Evolutionary conservation across 1,284 basidiomycete species (phyloP), one percentile per base, ranked within the genome.

Genomic region (Chondrostereum purpureum): DNA sequence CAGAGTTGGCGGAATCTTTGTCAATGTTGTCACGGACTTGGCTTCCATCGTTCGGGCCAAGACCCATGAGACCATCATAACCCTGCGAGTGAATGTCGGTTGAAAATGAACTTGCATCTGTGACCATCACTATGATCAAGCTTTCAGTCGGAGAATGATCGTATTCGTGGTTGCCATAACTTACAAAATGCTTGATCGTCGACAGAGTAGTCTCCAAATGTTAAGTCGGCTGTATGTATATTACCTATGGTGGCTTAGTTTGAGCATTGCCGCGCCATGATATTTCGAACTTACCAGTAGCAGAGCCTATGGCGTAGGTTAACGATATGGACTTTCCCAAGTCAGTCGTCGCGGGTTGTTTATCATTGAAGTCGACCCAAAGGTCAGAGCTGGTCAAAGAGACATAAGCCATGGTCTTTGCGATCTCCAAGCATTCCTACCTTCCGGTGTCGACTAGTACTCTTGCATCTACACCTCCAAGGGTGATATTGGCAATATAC

Each of bases 21-120:
- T 66, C 67, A 41, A 87, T 54, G 48, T 80, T 77, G 52, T 78
- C 69, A 42, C 69, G 70, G 49, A 88, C 78, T 33, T 74, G 66
- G 37, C 82, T 85, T 45, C 80, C 83, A 19, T 76, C 67, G 63
- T 85, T 86, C 14, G 84, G 84, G 20, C 85, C 86, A 11, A 88
- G 72, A 10, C 85, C 85, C 24, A 88, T 65, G 20, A 88, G 76
- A 36, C 85, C 85, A 48, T 79, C 71, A 53, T 79, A 85, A 0
- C 84, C 79, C 58, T 83, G 73, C 3, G 69, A 40, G 40, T 71
- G 60, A 55, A 83, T 79, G 52, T 83, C 62, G 21, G 73, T 60
- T 5, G 82, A 80, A 62, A 88, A 88, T n/a, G 75, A 70, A 33
- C 75, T 77, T 1, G 80, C 74, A 54, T 87, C 68, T 4, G 65